Percentiles rank a stretch among this genome's conserved stretches.
These are phyloP conservation scores for Suillus clintonianus DNA, from an alignment of 768 basidiomycete genomes.

Conservation along the genomic window DNA sequence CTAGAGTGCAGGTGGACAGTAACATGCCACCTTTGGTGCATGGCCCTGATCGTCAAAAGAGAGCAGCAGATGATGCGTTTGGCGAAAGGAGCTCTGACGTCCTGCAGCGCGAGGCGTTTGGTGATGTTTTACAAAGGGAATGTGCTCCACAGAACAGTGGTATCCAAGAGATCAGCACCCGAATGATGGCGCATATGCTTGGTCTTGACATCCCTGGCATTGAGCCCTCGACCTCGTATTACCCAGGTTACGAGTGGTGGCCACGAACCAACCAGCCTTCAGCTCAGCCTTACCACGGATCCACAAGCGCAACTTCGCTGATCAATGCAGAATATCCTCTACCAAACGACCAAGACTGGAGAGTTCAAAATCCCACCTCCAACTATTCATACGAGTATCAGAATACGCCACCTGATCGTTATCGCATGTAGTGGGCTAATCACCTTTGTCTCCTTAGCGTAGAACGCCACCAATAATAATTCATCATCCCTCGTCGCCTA, in stretches of 20 bases:
- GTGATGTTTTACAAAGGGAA: conserved; percentile 23
- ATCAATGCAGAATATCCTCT: conserved; percentile 19
- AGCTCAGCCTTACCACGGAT: conserved; percentile 15
- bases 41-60: conserved; percentile 51
- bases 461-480: conserved; percentile 5
- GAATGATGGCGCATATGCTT: conserved; percentile 74
- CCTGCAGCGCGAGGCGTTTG: conserved; percentile 43
- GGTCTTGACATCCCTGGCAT: conserved; percentile 66
- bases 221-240: conserved; percentile 52
- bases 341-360: conserved; percentile 20
- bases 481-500: neutral
- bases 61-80: conserved; percentile 64
- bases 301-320: conserved; percentile 9
- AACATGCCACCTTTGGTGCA: conserved; percentile 37
- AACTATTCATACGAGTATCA: conserved; percentile 23
- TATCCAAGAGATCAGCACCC: conserved; percentile 63
- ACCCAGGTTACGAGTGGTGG: conserved; percentile 67
- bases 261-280: conserved; percentile 37
- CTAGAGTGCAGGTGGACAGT: conserved; percentile 53
- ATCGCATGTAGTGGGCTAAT: conserved; percentile 20
- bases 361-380: conserved; percentile 10
- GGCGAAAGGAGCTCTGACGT: conserved; percentile 54
- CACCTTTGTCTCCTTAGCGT: neutral
- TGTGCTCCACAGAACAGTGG: conserved; percentile 34
- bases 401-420: conserved; percentile 15